These are phyloP conservation scores for Ustilago tritici DNA, from an alignment of 1,284 basidiomycete species.

Conservation along the genomic window DNA sequence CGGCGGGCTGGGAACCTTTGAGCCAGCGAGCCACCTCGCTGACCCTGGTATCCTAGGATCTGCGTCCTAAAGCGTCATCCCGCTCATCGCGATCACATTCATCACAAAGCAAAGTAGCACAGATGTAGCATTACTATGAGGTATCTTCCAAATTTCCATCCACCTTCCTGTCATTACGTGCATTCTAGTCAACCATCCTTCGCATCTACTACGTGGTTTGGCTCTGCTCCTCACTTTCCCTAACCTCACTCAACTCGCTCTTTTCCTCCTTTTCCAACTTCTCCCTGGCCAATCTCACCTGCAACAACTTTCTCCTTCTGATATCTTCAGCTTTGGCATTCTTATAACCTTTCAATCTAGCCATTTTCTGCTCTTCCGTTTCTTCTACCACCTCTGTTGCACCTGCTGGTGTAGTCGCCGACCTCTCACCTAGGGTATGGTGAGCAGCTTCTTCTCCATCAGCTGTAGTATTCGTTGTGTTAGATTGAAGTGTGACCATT, in stretches of 20 bases:
- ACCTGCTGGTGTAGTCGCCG: constrained; percentile 7
- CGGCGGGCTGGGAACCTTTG: too few relatives aligned
- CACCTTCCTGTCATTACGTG: too few relatives aligned
- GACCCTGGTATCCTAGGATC: too few relatives aligned
- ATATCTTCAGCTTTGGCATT: constrained; percentile 56
- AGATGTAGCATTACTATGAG: too few relatives aligned
- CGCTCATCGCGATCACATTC: too few relatives aligned
- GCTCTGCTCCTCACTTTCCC: not conserved
- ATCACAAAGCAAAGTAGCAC: too few relatives aligned
- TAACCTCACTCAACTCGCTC: not conserved
- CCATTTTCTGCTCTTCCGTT: constrained; percentile 33
- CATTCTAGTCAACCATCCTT: not conserved
- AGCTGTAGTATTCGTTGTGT: constrained; percentile 31
- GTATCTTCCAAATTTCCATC: too few relatives aligned
- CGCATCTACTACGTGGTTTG: not conserved
- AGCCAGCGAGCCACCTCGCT: too few relatives aligned
- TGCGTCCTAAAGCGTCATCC: too few relatives aligned
- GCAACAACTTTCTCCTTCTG: constrained; percentile 31
- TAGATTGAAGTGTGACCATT: constrained; percentile 21
- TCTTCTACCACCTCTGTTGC: constrained; percentile 1
- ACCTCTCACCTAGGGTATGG: not conserved
- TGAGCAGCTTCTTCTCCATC: constrained; percentile 29
- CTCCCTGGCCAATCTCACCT: constrained; percentile 25
- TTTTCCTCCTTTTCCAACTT: constrained; percentile 15
- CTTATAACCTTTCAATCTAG: constrained; percentile 44